These are phyloP conservation scores for Myrmaecium sp. DNA, from an alignment of 2,329 filamentous ascomycete genomes.

Conservation along the genomic window DNA sequence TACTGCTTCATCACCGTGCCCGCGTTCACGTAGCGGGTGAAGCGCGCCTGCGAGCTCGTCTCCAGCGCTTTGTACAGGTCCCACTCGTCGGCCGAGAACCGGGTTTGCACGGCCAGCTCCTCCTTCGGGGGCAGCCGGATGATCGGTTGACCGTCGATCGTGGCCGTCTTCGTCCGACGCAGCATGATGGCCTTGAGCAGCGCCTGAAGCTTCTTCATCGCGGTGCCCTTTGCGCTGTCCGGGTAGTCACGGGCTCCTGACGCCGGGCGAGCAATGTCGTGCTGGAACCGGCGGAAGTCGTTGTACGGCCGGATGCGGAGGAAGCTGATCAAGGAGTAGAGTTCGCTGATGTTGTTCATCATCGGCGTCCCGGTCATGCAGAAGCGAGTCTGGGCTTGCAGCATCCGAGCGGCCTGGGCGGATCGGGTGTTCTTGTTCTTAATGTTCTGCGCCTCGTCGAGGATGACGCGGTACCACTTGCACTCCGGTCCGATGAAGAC, in stretches of 20 bases:
- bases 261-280: constrained; percentile 37
- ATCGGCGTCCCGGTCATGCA: constrained; percentile 71
- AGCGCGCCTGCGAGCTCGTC: constrained; percentile 45
- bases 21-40: constrained; percentile 60
- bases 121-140: constrained; percentile 50
- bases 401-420: constrained; percentile 39
- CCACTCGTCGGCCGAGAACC: constrained; percentile 40
- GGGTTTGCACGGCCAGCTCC: constrained; percentile 42
- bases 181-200: constrained; percentile 68
- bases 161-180: constrained; percentile 63
- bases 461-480: constrained; percentile 51
- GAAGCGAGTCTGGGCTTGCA: constrained; percentile 48
- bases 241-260: constrained; percentile 21
- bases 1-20: constrained; percentile 58
- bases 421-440: constrained; percentile 54
- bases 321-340: constrained; percentile 64
- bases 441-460: constrained; percentile 69
- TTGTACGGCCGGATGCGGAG: constrained; percentile 61
- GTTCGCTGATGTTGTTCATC: constrained; percentile 71
- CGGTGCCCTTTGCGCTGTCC: constrained; percentile 18
- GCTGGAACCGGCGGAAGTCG: constrained; percentile 43
- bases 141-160: constrained; percentile 65
- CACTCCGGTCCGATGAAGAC: constrained; percentile 20
- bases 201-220: constrained; percentile 56
- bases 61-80: constrained; percentile 52